Percentiles rank a stretch among this genome's conserved stretches.
phyloP scores from a whole-genome alignment of 805 yeast species.

The Jamesozyma rosinii region DNA sequence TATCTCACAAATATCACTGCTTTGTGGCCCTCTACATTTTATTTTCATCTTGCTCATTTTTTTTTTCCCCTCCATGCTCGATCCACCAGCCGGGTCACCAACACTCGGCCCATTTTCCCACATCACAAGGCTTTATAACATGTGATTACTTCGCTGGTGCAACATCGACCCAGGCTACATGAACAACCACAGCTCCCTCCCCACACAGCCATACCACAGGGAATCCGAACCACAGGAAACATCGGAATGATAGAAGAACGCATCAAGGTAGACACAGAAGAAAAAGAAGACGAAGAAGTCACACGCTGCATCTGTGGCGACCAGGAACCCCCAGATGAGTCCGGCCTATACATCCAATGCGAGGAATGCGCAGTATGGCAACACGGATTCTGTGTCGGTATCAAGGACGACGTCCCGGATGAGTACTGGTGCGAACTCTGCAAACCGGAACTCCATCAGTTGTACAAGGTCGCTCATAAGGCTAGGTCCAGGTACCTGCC shows the following conservation, averaged over 20 bases:
- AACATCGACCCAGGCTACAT: no score
- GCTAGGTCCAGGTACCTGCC: constrained; percentile 32
- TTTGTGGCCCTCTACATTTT: no score
- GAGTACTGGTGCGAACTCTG: constrained; percentile 92
- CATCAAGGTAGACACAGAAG: background rate
- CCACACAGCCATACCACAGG: no score
- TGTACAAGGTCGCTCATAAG: constrained; percentile 22
- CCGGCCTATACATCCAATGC: constrained; percentile 72
- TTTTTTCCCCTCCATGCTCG: no score
- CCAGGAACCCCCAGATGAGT: constrained; percentile 37
- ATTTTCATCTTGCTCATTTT: no score
- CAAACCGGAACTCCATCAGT: constrained; percentile 67
- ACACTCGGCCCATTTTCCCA: no score
- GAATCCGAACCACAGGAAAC: no score
- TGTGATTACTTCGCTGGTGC: no score
- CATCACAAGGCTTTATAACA: no score
- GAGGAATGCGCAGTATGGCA: constrained; percentile 95
- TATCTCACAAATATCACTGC: no score
- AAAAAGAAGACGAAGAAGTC: constrained; percentile 22
- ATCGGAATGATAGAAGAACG: background rate
- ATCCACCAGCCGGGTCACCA: no score
- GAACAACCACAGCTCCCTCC: no score
- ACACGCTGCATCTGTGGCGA: constrained; percentile 40
- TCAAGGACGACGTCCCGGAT: constrained; percentile 68
- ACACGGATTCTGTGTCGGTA: constrained; percentile 92